phyloP scores from a whole-genome alignment of 164 flowering plant species.

The Santalum album region DNA sequence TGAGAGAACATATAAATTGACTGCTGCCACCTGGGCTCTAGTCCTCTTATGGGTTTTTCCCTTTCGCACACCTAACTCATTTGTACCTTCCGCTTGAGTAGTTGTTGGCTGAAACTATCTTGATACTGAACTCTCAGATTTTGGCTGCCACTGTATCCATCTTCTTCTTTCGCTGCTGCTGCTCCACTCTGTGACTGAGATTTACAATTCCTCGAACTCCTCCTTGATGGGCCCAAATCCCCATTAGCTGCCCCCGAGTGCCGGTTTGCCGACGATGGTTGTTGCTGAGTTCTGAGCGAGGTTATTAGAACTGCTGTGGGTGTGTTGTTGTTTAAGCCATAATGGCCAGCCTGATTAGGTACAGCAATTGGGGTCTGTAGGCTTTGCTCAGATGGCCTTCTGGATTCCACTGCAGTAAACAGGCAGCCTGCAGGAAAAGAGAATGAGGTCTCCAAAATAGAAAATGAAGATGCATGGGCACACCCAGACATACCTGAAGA shows the following conservation, averaged over 20 bases:
- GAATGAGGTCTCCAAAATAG: no score
- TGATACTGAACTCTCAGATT: slow-evolving; percentile 3
- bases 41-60: slow-evolving; percentile 18
- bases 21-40: slow-evolving; percentile 6
- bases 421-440: no score
- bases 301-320: slow-evolving; percentile 18
- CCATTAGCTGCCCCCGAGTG: slow-evolving; percentile 19
- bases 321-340: slow-evolving; percentile 8
- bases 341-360: slow-evolving; percentile 9
- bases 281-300: slow-evolving; percentile 10
- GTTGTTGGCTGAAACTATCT: slow-evolving; percentile 6
- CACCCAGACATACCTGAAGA: no score
- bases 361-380: slow-evolving; percentile 13
- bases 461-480: no score
- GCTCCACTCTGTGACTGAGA: background rate
- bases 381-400: slow-evolving; percentile 16
- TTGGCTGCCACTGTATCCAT: slow-evolving; percentile 5
- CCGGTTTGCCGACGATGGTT: no score
- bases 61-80: slow-evolving; percentile 10
- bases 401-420: no score
- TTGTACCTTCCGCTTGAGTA: slow-evolving; percentile 10
- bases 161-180: slow-evolving; percentile 10
- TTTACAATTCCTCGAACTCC: slow-evolving; percentile 8
- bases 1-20: no score
- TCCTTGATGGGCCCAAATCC: slow-evolving; percentile 14